Percentiles rank a stretch among this genome's conserved stretches.
phyloP scores from a whole-genome alignment of 257 asterid genomes.

The Petrea volubilis region DNA sequence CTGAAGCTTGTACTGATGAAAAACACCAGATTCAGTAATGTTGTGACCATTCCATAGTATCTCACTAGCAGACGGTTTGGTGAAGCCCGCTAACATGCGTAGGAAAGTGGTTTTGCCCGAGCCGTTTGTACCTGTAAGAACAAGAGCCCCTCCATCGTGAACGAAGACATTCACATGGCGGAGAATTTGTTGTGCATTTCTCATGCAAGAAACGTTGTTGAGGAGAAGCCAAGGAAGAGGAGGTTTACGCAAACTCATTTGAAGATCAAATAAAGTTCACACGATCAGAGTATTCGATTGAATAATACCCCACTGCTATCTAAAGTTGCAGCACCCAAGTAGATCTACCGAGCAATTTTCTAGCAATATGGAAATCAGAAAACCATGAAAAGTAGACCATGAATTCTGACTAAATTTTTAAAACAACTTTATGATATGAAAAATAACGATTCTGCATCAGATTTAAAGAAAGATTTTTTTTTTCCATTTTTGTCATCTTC shows the following conservation, averaged over 20 bases:
- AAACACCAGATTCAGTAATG: slow-evolving; percentile 69
- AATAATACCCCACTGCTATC: not conserved
- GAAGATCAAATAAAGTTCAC: not conserved
- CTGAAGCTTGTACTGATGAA: slow-evolving; percentile 85
- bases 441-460: not conserved
- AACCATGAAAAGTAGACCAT: not conserved
- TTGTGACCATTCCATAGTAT: slow-evolving; percentile 87
- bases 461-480: too few relatives aligned
- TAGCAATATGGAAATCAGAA: not conserved
- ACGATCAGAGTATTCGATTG: not conserved
- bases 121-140: slow-evolving; percentile 77
- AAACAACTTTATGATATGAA: not conserved
- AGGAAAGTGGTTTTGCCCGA: slow-evolving; percentile 80
- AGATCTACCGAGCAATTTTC: not conserved
- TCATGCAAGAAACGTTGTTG: slow-evolving; percentile 81
- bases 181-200: slow-evolving; percentile 87
- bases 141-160: slow-evolving; percentile 78
- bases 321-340: slow-evolving; percentile 1
- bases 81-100: slow-evolving; percentile 85
- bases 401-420: not conserved
- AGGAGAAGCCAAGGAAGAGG: slow-evolving; percentile 76
- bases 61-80: slow-evolving; percentile 83
- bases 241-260: slow-evolving; percentile 60
- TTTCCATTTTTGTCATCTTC: too few relatives aligned
- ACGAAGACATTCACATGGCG: slow-evolving; percentile 75